Evolutionary conservation across 2,329 filamentous ascomycete species (phyloP), one percentile per base, ranked within the genome.

Genomic region (Fusarium tricinctum): DNA sequence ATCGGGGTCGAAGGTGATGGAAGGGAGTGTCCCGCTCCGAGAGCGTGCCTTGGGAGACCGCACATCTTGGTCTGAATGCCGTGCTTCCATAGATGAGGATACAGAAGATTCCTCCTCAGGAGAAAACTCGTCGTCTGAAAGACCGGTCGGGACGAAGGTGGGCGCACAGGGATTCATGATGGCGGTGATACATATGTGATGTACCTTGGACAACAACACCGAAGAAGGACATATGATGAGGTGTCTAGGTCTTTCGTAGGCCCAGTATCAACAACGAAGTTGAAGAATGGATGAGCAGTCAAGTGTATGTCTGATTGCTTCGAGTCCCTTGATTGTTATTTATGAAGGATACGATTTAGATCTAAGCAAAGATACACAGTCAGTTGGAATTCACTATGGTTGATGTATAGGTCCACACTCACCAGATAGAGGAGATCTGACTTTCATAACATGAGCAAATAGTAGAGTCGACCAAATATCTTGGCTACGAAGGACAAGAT

Each of bases 161-260:
- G 64, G 59, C 9, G 75, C 75, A 19, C 63, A 67, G 5, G 75
- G 75, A 62, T 77, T 77, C 75, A 77, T 77, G 38, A 33, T 57
- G 26, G 30, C 30, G 33, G 30, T 4, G 40, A 33, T 45, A 42
- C 50, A 40, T 46, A 35, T 45, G 38, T 32, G 44, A 43, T 55
- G 15, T 52, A 38, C 13, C 22, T 50, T 32, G 42, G 28, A 44
- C 20, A 22, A 28, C 28, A 8, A n/a, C 20, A 6, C 22, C 19
- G 32, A 9, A 28, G 19, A 33, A 17, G 35, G 13, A 26, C 22
- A 42, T 28, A 22, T 30, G 19, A 26, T 7, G 42, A 9, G 9
- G 38, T 6, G 17, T 22, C n/a, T 32, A n/a, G 23, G 35, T 17
- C 9, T n/a, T 10, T 30, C 28, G 10, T 30, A 30, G 28, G 28